Base-by-base conservation (phyloP, 108 stramenopile species). In the Phaeodactylum tricornutum region DNA sequence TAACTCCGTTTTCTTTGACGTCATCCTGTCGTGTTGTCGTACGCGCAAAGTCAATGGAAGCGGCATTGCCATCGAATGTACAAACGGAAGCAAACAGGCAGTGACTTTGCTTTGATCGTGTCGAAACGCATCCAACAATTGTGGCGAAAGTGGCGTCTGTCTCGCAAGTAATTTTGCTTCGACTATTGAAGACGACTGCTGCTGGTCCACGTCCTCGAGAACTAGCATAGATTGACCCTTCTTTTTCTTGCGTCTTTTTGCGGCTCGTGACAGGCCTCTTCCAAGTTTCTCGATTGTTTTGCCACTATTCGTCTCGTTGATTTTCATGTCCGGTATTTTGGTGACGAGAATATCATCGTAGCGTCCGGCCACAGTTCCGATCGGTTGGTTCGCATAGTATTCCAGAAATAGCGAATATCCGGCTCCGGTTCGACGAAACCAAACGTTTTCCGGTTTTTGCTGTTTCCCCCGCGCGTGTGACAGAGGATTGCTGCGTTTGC, bases 371-470 rank as follows among this genome's bases (percentile, higher is more conserved):
- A 78, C 67, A 25, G 69, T 66, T 0, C 81, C 77, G 4, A 17
- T 0, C 2, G 81, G 77, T 50, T 83, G 86, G 29, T 36, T 26
- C 15, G 45, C 59, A 55, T 87, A 87, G 50, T 82, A 84, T 12
- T 62, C 38, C 6, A 84, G 40, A 53, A 87, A 87, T 2, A 83
- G 36, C 28, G 44, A 25, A 48, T 58, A 81, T 19, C 79, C 84
- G 2, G 64, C 72, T 21, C 77, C 79, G 6, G 77, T 74, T 57
- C 75, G 69, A 21, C 71, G 63, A 65, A 68, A 62, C 84, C 84
- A 86, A n/a, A n/a, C n/a, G n/a, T n/a, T n/a, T n/a, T n/a, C n/a
- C n/a, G n/a, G n/a, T n/a, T n/a, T n/a, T n/a, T n/a, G n/a, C n/a
- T n/a, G n/a, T n/a, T n/a, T n/a, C n/a, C n/a, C n/a, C n/a, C n/a